Percentiles rank a stretch among this genome's conserved stretches.
These are phyloP conservation scores for Fusarium continuum DNA, from an alignment of 2,329 filamentous ascomycete genomes.

Conservation along the genomic window DNA sequence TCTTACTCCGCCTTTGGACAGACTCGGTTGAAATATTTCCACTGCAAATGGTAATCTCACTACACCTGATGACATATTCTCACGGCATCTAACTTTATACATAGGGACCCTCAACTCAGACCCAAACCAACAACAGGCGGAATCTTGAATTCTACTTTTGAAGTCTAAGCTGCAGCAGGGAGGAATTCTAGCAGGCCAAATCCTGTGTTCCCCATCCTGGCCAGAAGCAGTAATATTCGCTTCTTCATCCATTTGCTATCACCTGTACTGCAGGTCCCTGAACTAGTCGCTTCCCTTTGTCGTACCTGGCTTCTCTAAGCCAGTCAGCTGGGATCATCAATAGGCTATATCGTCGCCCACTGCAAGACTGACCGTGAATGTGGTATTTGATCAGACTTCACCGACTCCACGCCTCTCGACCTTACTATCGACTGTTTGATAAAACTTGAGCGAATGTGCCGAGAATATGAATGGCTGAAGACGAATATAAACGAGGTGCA, in stretches of 20 bases:
- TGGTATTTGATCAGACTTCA: background rate
- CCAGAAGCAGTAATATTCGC: slow-evolving; percentile 24
- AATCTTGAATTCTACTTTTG: background rate
- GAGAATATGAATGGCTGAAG: background rate
- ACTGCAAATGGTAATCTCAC: background rate
- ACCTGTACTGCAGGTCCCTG: slow-evolving; percentile 25
- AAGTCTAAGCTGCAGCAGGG: background rate
- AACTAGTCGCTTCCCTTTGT: slow-evolving; percentile 31
- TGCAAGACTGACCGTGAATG: background rate
- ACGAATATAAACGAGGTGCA: too few species aligned
- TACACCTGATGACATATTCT: background rate
- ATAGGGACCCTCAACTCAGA: background rate
- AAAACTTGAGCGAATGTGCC: too few species aligned
- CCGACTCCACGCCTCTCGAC: background rate
- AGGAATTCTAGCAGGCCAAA: background rate
- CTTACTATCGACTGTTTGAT: background rate
- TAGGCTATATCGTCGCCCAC: background rate
- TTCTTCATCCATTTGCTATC: slow-evolving; percentile 33
- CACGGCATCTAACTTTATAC: background rate
- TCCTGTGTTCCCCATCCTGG: slow-evolving; percentile 20
- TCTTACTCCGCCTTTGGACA: background rate
- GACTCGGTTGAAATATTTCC: background rate
- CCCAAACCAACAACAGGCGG: background rate
- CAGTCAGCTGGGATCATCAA: slow-evolving; percentile 13
- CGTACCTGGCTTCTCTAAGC: slow-evolving; percentile 25